phyloP scores from a whole-genome alignment of 257 asterid species.

The Ocimum tenuiflorum region DNA sequence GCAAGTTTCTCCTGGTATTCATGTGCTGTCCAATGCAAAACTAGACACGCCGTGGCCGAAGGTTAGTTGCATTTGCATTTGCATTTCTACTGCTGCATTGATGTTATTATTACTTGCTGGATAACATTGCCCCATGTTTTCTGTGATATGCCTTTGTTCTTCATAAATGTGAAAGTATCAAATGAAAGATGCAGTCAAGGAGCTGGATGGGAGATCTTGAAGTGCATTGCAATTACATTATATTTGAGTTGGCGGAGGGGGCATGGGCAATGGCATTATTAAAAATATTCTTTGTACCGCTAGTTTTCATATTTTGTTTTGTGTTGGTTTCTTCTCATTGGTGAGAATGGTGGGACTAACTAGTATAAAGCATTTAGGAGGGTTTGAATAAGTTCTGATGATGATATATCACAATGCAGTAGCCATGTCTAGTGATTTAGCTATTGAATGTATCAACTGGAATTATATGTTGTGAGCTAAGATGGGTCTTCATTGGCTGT shows the following conservation, averaged over 20 bases:
- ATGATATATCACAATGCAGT: background rate
- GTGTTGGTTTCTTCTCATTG: background rate
- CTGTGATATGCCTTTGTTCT: background rate
- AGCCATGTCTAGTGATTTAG: background rate
- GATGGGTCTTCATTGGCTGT: background rate
- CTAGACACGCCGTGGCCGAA: conserved; percentile 87
- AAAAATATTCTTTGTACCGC: background rate
- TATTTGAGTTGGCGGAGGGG: no score
- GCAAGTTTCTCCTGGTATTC: conserved; percentile 77
- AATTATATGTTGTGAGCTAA: background rate
- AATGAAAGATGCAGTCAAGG: background rate
- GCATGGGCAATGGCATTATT: no score
- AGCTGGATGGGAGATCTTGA: background rate
- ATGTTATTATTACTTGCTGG: background rate
- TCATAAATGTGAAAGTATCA: background rate
- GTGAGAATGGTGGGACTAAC: background rate
- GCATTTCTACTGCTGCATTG: background rate
- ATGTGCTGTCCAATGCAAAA: conserved; percentile 68
- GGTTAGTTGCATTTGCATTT: conserved; percentile 28
- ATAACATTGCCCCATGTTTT: background rate
- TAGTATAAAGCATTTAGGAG: background rate
- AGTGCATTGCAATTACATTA: background rate
- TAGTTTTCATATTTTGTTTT: background rate
- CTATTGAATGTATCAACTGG: background rate
- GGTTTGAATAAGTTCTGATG: background rate